A percentile compares a stretch with the other conserved stretches of the same genome.
Evolutionary conservation across 108 stramenopile genomes (phyloP).

Genomic region (Nitzschia sp.): DNA sequence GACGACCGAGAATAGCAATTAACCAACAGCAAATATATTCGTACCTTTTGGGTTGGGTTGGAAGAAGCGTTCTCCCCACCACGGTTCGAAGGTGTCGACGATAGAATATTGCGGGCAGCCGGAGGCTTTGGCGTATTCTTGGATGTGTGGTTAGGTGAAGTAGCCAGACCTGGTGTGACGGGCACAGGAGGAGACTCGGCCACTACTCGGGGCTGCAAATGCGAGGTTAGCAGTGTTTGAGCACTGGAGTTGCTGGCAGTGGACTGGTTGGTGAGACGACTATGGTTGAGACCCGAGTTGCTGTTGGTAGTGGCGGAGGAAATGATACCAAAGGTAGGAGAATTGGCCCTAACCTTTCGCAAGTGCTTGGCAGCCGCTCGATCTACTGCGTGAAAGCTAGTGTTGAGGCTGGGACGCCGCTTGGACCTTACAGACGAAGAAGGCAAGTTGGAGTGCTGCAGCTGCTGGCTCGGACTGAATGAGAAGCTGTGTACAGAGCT

Average conservation of each 20-base stretch:
- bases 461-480: background rate
- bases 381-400: slow-evolving; percentile 34
- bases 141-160: background rate
- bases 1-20: background rate
- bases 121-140: slow-evolving; percentile 11
- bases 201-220: slow-evolving; percentile 24
- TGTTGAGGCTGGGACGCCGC: slow-evolving; percentile 10
- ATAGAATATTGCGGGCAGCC: slow-evolving; percentile 13
- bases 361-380: slow-evolving; percentile 47
- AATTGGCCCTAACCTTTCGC: slow-evolving; percentile 34
- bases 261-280: slow-evolving; percentile 3
- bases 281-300: background rate
- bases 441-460: slow-evolving; percentile 11
- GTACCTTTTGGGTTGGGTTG: background rate
- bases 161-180: slow-evolving; percentile 19
- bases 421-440: slow-evolving; percentile 28
- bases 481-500: slow-evolving; percentile 13
- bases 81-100: background rate
- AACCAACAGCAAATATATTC: background rate
- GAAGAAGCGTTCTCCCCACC: slow-evolving; percentile 2
- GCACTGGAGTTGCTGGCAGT: background rate
- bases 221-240: slow-evolving; percentile 11
- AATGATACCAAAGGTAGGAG: slow-evolving; percentile 10
- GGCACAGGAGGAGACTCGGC: slow-evolving; percentile 36
- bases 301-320: background rate